A percentile compares a stretch with the other conserved stretches of the same genome.
Evolutionary conservation across 768 basidiomycete species (phyloP).

Genomic region (Amanita fuliginea): DNA sequence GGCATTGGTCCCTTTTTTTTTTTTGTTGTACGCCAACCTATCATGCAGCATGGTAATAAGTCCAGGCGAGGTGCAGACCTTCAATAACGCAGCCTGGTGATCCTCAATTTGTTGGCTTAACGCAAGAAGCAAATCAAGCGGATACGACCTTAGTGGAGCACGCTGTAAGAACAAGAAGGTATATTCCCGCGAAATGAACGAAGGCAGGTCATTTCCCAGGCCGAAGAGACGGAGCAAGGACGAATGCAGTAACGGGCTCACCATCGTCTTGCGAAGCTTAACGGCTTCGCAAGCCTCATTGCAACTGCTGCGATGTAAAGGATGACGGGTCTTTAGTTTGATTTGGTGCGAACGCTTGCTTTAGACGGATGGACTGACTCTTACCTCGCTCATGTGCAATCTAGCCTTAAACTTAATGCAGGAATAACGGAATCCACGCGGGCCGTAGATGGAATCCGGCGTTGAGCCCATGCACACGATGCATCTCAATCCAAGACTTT

Average conservation of each 20-base stretch:
- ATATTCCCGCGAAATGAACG: not conserved
- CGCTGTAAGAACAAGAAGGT: not conserved
- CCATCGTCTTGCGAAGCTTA: not conserved
- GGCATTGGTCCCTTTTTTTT: not conserved
- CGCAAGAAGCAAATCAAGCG: constrained; percentile 7
- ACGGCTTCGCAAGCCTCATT: not conserved
- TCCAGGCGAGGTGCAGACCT: not conserved
- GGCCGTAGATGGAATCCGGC: not conserved
- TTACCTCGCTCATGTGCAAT: constrained; percentile 1
- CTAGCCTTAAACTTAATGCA: constrained; percentile 2
- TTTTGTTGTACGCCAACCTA: not conserved
- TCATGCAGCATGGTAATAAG: not conserved
- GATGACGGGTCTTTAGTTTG: constrained; percentile 1
- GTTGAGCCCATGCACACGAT: not conserved
- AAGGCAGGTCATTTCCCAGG: constrained; percentile 4
- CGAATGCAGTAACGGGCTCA: not conserved
- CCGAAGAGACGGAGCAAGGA: constrained; percentile 4
- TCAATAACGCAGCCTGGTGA: constrained; percentile 3
- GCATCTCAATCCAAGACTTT: constrained; percentile 1
- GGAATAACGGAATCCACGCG: not conserved
- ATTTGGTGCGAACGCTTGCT: not conserved
- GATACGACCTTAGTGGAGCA: constrained; percentile 1
- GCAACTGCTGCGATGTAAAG: not conserved
- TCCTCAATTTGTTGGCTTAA: constrained; percentile 4
- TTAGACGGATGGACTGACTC: not conserved